Evolutionary conservation across 495 filamentous ascomycete genomes (phyloP).

Genomic region (Penicillium waksmanii): DNA sequence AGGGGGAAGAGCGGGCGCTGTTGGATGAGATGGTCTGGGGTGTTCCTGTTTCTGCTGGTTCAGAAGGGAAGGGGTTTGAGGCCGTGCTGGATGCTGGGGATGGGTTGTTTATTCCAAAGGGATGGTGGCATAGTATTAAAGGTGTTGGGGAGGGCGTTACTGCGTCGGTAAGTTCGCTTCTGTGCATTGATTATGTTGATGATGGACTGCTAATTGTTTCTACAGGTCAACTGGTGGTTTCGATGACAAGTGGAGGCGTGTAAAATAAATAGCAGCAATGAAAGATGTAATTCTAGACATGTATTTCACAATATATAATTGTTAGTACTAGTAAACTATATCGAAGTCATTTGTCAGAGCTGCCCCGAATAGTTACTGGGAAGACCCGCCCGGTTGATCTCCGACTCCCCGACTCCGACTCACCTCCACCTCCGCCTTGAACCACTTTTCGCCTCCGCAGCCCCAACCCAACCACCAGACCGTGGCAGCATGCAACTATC

Average conservation of each 20-base stretch:
- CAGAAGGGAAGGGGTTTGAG: conserved; percentile 53
- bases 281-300: not conserved
- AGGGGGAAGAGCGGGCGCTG: conserved; percentile 65
- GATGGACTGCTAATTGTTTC: conserved; percentile 12
- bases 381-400: conserved; percentile 12
- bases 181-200: not conserved
- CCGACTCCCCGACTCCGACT: not conserved
- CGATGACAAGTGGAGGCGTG: conserved; percentile 39
- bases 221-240: conserved; percentile 92
- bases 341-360: too few species aligned
- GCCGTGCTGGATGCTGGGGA: conserved; percentile 67
- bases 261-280: not conserved
- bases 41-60: conserved; percentile 12
- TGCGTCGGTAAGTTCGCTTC: conserved; percentile 59
- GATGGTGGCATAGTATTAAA: conserved; percentile 96
- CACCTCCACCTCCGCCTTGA: conserved; percentile 9
- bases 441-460: conserved; percentile 10
- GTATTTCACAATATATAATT: too few species aligned
- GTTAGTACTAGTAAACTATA: too few species aligned
- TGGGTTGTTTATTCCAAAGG: conserved; percentile 82
- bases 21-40: conserved; percentile 76
- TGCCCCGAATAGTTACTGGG: too few species aligned
- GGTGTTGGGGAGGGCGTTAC: conserved; percentile 67
- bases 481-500: conserved; percentile 29
- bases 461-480: conserved; percentile 7